These are phyloP conservation scores for Angophora floribunda DNA, from an alignment of 345 rosid species.

Conservation along the genomic window DNA sequence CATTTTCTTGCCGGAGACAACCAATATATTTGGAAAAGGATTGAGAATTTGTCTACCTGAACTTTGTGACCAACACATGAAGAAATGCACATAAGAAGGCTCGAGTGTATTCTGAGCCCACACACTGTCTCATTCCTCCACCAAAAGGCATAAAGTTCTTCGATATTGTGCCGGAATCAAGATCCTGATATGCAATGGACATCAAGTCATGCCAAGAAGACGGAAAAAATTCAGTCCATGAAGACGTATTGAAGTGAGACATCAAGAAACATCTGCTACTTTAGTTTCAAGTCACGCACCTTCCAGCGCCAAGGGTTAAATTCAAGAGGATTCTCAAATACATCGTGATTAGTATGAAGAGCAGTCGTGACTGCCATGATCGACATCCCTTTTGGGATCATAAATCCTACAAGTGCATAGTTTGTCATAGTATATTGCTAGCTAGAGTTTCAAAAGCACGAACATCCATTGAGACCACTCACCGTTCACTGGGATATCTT, in stretches of 20 bases:
- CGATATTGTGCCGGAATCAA: background rate
- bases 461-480: background rate
- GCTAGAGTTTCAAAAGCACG: background rate
- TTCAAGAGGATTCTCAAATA: conserved; percentile 11
- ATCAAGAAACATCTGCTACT: background rate
- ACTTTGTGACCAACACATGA: conserved; percentile 11
- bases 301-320: conserved; percentile 26
- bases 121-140: conserved; percentile 10
- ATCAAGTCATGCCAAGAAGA: background rate
- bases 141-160: conserved; percentile 14
- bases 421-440: background rate
- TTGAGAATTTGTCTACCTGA: background rate
- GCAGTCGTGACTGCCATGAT: background rate
- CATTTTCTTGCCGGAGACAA: background rate
- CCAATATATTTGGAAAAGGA: background rate
- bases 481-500: conserved; percentile 9
- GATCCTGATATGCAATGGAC: background rate
- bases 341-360: conserved; percentile 6
- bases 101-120: conserved; percentile 8
- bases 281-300: background rate
- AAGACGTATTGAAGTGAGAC: background rate
- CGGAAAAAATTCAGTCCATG: background rate
- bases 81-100: conserved; percentile 1
- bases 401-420: background rate
- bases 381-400: conserved; percentile 22